Evolutionary conservation across 2,329 filamentous ascomycete species (phyloP).

Genomic region (Rutstroemia sydowiana): DNA sequence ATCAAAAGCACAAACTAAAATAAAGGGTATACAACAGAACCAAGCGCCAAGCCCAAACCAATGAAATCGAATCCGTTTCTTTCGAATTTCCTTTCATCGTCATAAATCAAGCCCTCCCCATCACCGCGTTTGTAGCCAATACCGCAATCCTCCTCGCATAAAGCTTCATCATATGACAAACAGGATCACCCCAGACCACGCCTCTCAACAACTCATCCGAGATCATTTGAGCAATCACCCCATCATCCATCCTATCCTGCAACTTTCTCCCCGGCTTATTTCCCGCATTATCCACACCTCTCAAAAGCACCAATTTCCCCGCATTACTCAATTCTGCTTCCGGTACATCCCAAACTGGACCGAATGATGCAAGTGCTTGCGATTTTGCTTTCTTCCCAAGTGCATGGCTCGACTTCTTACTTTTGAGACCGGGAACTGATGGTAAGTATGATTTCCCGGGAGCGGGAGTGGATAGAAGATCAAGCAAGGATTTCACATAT

Average conservation of each 20-base stretch:
- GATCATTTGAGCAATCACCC: slow-evolving; percentile 61
- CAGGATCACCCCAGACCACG: slow-evolving; percentile 74
- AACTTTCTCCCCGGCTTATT: slow-evolving; percentile 34
- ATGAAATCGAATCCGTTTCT: too few species aligned
- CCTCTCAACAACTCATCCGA: slow-evolving; percentile 60
- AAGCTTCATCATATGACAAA: slow-evolving; percentile 72
- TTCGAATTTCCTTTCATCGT: too few species aligned
- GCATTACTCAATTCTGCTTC: slow-evolving; percentile 61
- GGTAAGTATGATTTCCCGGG: slow-evolving; percentile 17
- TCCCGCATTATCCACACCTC: slow-evolving; percentile 39
- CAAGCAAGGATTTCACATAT: slow-evolving; percentile 65
- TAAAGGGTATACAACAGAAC: too few species aligned
- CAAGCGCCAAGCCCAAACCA: too few species aligned
- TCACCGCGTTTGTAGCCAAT: slow-evolving; percentile 63
- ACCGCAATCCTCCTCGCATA: slow-evolving; percentile 67
- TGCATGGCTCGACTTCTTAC: slow-evolving; percentile 19
- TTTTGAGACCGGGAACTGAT: slow-evolving; percentile 6
- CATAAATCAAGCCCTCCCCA: slow-evolving; percentile 25
- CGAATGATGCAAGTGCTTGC: slow-evolving; percentile 18
- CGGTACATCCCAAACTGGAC: slow-evolving; percentile 57
- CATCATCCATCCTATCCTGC: slow-evolving; percentile 45
- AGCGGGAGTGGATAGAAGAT: slow-evolving; percentile 56
- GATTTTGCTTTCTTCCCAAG: slow-evolving; percentile 13
- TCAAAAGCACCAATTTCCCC: slow-evolving; percentile 60
- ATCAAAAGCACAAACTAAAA: too few species aligned